A percentile compares a stretch with the other conserved stretches of the same genome.
These are phyloP conservation scores for Pseudotsuga menziesii DNA, from an alignment of 75 land plant genomes.

Conservation along the genomic window DNA sequence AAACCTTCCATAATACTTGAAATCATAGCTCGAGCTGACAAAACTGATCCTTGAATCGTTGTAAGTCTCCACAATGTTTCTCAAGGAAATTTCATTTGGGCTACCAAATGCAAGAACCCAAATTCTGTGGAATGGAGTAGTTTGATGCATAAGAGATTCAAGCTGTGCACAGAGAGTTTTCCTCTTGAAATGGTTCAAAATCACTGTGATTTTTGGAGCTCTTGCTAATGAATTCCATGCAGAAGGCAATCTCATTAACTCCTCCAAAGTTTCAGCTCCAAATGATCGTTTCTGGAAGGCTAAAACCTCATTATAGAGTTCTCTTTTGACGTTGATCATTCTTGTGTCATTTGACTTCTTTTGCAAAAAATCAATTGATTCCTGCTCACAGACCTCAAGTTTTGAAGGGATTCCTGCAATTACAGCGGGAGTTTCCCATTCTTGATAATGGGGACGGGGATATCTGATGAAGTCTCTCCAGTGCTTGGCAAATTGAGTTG, in stretches of 20 bases:
- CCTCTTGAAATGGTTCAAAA: conserved; percentile 94
- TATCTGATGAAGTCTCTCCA: conserved; percentile 59
- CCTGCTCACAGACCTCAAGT: conserved; percentile 65
- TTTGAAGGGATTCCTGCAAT: conserved; percentile 8
- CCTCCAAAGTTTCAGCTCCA: conserved; percentile 76
- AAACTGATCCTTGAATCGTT: conserved; percentile 84
- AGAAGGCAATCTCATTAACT: conserved; percentile 84
- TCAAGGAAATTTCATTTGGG: conserved; percentile 63
- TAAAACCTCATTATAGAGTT: conserved; percentile 73
- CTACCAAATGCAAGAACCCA: conserved; percentile 98
- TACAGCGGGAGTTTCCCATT: conserved; percentile 1
- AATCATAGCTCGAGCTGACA: conserved; percentile 85
- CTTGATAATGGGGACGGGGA: conserved; percentile 27
- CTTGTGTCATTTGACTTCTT: conserved; percentile 76
- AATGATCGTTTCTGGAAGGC: conserved; percentile 56
- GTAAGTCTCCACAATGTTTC: conserved; percentile 76
- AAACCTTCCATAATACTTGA: conserved; percentile 97
- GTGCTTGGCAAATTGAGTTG: conserved; percentile 58
- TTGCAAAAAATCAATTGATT: conserved; percentile 78
- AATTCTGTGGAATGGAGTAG: conserved; percentile 79
- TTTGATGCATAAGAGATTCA: conserved; percentile 78
- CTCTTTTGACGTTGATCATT: conserved; percentile 80
- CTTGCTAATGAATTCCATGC: conserved; percentile 43
- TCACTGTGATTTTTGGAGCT: conserved; percentile 75
- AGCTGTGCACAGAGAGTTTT: conserved; percentile 93